Evolutionary conservation across 768 basidiomycete genomes (phyloP), one percentile per base, ranked within the genome.

Genomic region (Russula sp.): DNA sequence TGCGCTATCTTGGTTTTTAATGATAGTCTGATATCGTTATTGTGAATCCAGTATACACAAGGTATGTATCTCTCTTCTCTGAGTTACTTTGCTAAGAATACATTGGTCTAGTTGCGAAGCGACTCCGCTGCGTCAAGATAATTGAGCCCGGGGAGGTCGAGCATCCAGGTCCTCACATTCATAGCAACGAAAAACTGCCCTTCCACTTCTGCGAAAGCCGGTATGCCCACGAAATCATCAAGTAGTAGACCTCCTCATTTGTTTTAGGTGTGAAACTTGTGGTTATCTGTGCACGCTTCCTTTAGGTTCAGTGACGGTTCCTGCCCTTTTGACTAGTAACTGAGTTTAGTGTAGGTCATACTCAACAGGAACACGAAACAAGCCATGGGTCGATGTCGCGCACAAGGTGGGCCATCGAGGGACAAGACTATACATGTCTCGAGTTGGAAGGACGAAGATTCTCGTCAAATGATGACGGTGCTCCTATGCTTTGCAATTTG

Each of bases 401-500:
- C 56, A 80, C 82, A 0, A 73, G 76, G 39, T 86, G 85, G 84
- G 74, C 78, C 0, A 68, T 85, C 2, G 83, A 84, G 57, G 82
- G 80, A 0, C 77, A 77, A 0, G 79, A 83, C 11, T 81, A 77
- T 16, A 76, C 75, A 2, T 70, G 73, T 1, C 56, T 84, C 0
- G 85, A 85, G 66, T 71, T 85, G 5, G 77, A 81, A 61, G 83
- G 85, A 3, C 77, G 77, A 54, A 80, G 77, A 60, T 86, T 83
- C 67, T 80, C 76, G 13, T 66, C 77, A 0, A 76, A 77, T 25
- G 82, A 83, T 50, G 80, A 82, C 45, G 81, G 84, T 2, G 83
- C 83, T 0, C 83, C 84, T 0, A 82, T 85, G 81, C 75, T 85
- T 72, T 85, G 85, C 67, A 84, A 76, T 54, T 72, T 84, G n/a